phyloP scores from a whole-genome alignment of 2,329 filamentous ascomycete species.

The Pseudogymnoascus sp. region DNA sequence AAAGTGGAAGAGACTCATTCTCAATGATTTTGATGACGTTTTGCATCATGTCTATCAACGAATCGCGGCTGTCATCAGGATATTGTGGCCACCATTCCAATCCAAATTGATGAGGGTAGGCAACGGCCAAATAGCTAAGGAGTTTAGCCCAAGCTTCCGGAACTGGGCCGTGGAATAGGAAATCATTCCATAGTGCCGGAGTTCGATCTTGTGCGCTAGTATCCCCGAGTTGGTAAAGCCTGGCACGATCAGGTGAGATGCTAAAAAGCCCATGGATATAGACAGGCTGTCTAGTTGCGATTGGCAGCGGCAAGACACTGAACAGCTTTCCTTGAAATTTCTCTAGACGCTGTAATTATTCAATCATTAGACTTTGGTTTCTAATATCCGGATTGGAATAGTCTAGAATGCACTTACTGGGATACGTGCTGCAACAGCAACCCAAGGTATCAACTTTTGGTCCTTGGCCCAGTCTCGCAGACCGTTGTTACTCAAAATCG shows the following conservation, averaged over 20 bases:
- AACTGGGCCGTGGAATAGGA: slow-evolving; percentile 17
- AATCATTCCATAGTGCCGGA: background rate
- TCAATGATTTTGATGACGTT: slow-evolving; percentile 15
- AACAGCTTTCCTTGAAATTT: slow-evolving; percentile 23
- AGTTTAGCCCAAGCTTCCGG: slow-evolving; percentile 12
- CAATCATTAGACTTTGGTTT: background rate
- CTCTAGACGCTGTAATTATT: background rate
- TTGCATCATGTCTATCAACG: background rate
- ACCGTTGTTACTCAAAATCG: slow-evolving; percentile 13
- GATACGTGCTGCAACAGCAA: slow-evolving; percentile 27
- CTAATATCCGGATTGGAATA: background rate
- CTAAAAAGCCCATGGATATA: slow-evolving; percentile 30
- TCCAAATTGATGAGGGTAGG: slow-evolving; percentile 10
- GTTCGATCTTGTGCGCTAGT: background rate
- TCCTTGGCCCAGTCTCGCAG: slow-evolving; percentile 24
- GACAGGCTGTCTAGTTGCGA: slow-evolving; percentile 26
- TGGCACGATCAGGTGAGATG: slow-evolving; percentile 27
- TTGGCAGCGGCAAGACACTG: slow-evolving; percentile 27
- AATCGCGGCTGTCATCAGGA: background rate
- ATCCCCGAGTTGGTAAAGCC: slow-evolving; percentile 21
- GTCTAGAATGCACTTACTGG: slow-evolving; percentile 13
- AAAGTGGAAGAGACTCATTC: slow-evolving; percentile 15
- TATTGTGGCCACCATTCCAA: background rate
- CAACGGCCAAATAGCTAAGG: slow-evolving; percentile 7
- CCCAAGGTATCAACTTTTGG: slow-evolving; percentile 27